Evolutionary conservation across 2,329 filamentous ascomycete genomes (phyloP), one percentile per base, ranked within the genome.

Genomic region (Colletotrichum orbiculare): DNA sequence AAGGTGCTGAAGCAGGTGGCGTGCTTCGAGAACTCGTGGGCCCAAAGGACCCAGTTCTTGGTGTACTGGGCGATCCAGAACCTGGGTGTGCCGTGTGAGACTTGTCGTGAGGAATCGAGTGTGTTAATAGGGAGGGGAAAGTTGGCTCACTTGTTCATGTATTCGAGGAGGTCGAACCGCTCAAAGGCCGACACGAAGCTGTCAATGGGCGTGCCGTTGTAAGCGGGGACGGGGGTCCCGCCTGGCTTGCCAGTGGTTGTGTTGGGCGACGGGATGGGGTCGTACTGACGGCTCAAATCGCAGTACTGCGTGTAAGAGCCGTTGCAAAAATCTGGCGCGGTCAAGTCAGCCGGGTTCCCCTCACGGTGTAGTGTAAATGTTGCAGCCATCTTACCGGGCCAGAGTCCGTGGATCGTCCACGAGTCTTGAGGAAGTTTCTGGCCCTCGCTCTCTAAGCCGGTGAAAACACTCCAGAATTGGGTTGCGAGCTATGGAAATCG

Each of bases 1-100:
- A 91, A 91, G 66, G 85, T 89, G 50, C 83, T 87, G 79, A 79
- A 91, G 81, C 89, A 91, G 12, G 88, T 91, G 3, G 83, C 88
- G 75, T 90, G 88, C 79, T 91, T 91, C 76, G 81, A 83, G 79
- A 88, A 90, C 73, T 91, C 88, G 78, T 90, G 88, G 43, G 76
- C 88, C 88, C 88, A 91, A 77, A 91, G 86, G 39, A 84, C 81
- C 54, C 78, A 74, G 76, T 88, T 90, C 12, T 83, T 80, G 53
- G 83, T 81, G 65, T 78, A 77, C 68, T 86, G 85, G 52, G 82
- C 82, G 68, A 89, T 81, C 89, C 89, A 91, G 82, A 59, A 66
- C 60, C 64, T 66, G 54, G 7, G 13, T 82, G 84, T 25, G 25
- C 25, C 11, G 67, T 72, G 41, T 66, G 34, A 58, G 62, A 17